phyloP scores from a whole-genome alignment of 768 basidiomycete species.

The Auriculariales sp. region DNA sequence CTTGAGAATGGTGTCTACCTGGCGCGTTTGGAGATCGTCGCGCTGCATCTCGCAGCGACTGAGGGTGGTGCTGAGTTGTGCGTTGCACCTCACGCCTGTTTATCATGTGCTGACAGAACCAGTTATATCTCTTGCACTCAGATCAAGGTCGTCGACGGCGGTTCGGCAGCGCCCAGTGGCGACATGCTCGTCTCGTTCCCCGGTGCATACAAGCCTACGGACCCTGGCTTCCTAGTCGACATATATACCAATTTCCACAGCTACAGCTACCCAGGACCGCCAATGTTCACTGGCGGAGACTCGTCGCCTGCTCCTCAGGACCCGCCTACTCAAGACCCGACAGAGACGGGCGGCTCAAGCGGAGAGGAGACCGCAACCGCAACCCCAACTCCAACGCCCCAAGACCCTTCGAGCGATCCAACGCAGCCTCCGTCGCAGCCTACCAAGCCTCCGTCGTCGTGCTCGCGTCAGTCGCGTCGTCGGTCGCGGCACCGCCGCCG shows the following conservation, averaged over 20 bases:
- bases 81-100: no score
- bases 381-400: no score
- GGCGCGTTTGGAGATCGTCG: not conserved
- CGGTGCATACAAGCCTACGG: slow-evolving; percentile 25
- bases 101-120: no score
- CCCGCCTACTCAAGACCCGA: no score
- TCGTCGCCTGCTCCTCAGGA: no score
- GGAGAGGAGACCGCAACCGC: no score
- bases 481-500: no score
- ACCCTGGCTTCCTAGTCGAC: slow-evolving; percentile 33
- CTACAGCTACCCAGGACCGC: slow-evolving; percentile 12
- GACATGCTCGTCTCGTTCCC: slow-evolving; percentile 24
- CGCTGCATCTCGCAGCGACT: not conserved
- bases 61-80: not conserved
- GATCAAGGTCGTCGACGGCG: slow-evolving; percentile 31
- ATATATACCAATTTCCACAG: slow-evolving; percentile 27
- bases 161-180: slow-evolving; percentile 25
- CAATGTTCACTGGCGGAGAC: not conserved
- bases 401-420: no score
- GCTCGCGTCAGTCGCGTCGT: no score
- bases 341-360: no score
- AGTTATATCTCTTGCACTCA: slow-evolving; percentile 36
- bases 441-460: no score
- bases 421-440: no score
- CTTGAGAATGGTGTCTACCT: not conserved